Base-by-base conservation (phyloP, 768 basidiomycete genomes). In the Suillus spraguei region DNA sequence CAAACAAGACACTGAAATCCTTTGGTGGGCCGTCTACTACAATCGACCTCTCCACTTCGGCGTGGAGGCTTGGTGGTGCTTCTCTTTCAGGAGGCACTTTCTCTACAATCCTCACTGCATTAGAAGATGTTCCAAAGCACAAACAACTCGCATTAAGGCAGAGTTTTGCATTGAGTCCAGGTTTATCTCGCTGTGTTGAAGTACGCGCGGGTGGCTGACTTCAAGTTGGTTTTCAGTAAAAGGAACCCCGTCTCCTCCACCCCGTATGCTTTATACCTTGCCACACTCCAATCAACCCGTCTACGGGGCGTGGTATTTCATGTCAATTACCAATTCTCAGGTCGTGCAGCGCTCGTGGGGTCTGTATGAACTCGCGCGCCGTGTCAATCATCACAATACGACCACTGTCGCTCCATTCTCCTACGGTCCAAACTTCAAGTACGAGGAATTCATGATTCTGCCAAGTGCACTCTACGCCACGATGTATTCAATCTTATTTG, bases 371-470 rank as follows among this genome's bases (percentile, higher is more conserved):
- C 69, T 76, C 53, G 75, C 69, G 41, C 44, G 60, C 24, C 68
- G 68, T 62, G 24, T 14, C 46, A 71, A 53, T 65, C 72, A 62
- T 65, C 72, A 9, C 14, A 55, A 22, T 38, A 59, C 61, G 66
- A 64, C 61, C 63, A 61, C 73, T 13, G 50, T 68, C 32, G 60
- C 65, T 47, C 65, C 61, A 39, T 62, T 71, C 2, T 58, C 74
- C 16, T 95, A 96, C 69, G 95, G 92, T 6, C 78, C 85, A 0
- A 70, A 82, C 3, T 94, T 97, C 80, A 78, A 78, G 52, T 97
- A 95, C 72, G 86, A 87, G 59, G 94, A 96, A 73, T 90, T 90
- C 63, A 22, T 84, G 66, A 77, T 74, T 4, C 79, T 77, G 56
- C 71, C 75, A 5, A 79, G 77, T 39, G 72, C 70, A 28, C 5